phyloP scores from a whole-genome alignment of 768 basidiomycete species.

The Pisolithus albus region DNA sequence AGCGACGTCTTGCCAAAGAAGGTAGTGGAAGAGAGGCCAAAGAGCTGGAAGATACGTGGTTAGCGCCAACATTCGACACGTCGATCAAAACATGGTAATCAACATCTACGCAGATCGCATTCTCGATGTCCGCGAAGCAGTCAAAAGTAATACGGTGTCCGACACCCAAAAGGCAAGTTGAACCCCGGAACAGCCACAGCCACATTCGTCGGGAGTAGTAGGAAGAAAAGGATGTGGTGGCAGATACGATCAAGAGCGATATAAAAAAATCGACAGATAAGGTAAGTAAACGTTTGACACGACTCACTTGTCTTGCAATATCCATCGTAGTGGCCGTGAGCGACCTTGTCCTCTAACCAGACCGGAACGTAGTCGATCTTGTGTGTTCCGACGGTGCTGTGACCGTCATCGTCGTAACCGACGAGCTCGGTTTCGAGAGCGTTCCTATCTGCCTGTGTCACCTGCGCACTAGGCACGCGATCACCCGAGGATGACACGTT shows the following conservation, averaged over 20 bases:
- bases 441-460: constrained; percentile 57
- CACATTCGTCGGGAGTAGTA: not conserved
- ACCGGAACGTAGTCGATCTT: constrained; percentile 80
- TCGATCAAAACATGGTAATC: not conserved
- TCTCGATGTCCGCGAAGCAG: not conserved
- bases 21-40: constrained; percentile 98
- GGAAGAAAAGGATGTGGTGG: not conserved
- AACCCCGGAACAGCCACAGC: too few relatives aligned
- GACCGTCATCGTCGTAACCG: constrained; percentile 38
- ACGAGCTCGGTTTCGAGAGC: constrained; percentile 61
- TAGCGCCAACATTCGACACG: too few relatives aligned
- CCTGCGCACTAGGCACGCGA: constrained; percentile 39
- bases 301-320: constrained; percentile 94
- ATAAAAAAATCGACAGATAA: constrained; percentile 6
- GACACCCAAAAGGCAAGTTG: too few relatives aligned
- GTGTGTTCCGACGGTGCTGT: constrained; percentile 28
- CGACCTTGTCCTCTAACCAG: constrained; percentile 84
- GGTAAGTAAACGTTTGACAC: constrained; percentile 27
- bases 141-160: not conserved
- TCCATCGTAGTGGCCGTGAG: constrained; percentile 92
- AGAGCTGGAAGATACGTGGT: constrained; percentile 46
- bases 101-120: not conserved
- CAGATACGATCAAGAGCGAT: constrained; percentile 1
- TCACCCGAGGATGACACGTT: constrained; percentile 13
- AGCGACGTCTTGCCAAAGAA: constrained; percentile 95